Base-by-base conservation (phyloP, 2,329 filamentous ascomycete genomes). In the Colletotrichum lini region DNA sequence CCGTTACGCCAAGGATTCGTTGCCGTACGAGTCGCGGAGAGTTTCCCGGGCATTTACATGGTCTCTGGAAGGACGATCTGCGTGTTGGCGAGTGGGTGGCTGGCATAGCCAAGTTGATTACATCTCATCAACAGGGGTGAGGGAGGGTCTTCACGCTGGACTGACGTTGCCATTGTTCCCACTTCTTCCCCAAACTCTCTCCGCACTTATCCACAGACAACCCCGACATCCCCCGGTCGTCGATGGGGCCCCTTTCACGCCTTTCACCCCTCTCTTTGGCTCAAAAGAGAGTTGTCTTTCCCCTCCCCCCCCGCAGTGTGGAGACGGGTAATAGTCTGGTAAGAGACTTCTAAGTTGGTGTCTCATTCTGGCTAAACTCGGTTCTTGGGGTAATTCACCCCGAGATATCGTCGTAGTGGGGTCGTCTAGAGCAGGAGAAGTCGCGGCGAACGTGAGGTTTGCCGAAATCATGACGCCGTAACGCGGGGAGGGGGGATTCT, bases 141-240 rank as follows among this genome's bases (percentile, higher is more conserved):
- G 52, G 15, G 15, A 21, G 38, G 10, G 30, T 38, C 35, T 10
- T 56, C 26, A 53, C 6, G 30, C 58, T 57, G 30, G 45, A 53
- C 52, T 54, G 52, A 68, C 53, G 68, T 59, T 63, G 64, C 2
- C 63, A 15, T 26, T 44, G 18, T 44, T 44, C 54, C 54, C 38
- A 50, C 30, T 13, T 53, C 26, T 68, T 45, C 65, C 65, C 69
- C 65, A 59, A 59, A 60, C 59, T 72, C 65, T 67, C 68, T 50
- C 65, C 58, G 58, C 69, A 69, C 44, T 40, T 30, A 5, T 45
- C 38, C 49, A 21, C 54, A 38, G 23, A 52, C 30, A 54, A 58
- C 40, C 69, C 65, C 65, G 53, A 52, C 44, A 57, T 62, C 45
- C 49, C 49, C 63, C 67, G 42, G 38, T 18, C 16, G 54, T 66